A percentile compares a stretch with the other conserved stretches of the same genome.
Conservation (phyloP, 2,329 filamentous ascomycete species). For the Tothia fuscella region DNA sequence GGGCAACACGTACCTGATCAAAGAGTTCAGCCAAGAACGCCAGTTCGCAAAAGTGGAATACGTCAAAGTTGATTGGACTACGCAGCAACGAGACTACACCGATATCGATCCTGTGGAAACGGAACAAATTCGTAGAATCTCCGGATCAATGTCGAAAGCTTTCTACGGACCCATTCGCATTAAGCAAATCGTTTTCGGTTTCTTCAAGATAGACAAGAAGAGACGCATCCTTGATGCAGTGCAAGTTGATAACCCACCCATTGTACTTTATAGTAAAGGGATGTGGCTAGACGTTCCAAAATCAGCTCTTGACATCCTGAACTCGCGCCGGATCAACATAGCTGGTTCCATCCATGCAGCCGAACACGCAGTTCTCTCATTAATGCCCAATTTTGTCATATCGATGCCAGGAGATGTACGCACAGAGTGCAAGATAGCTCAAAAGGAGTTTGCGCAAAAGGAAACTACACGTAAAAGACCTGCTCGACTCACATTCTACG, state of each 20-base stretch:
- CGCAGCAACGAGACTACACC: slow-evolving; percentile 82
- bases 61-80: slow-evolving; percentile 91
- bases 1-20: slow-evolving; percentile 83
- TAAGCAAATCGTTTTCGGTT: slow-evolving; percentile 81
- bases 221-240: slow-evolving; percentile 82
- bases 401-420: slow-evolving; percentile 82
- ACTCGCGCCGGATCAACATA: slow-evolving; percentile 59
- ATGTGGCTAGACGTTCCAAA: slow-evolving; percentile 93
- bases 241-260: slow-evolving; percentile 83
- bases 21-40: slow-evolving; percentile 70
- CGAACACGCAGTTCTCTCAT: slow-evolving; percentile 75
- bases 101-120: slow-evolving; percentile 91
- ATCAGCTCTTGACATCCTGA: slow-evolving; percentile 64
- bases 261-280: slow-evolving; percentile 72
- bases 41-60: slow-evolving; percentile 78
- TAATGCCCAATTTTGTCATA: slow-evolving; percentile 86
- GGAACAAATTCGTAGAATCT: slow-evolving; percentile 68
- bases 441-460: slow-evolving; percentile 72
- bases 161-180: slow-evolving; percentile 84
- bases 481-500: slow-evolving; percentile 84
- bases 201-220: slow-evolving; percentile 89
- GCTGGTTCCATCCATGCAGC: slow-evolving; percentile 89
- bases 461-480: slow-evolving; percentile 68
- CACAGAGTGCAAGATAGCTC: slow-evolving; percentile 82
- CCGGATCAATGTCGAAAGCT: slow-evolving; percentile 51